A percentile compares a stretch with the other conserved stretches of the same genome.
These are phyloP conservation scores for Microbotryum saponariae DNA, from an alignment of 1,284 basidiomycete genomes.

Conservation along the genomic window DNA sequence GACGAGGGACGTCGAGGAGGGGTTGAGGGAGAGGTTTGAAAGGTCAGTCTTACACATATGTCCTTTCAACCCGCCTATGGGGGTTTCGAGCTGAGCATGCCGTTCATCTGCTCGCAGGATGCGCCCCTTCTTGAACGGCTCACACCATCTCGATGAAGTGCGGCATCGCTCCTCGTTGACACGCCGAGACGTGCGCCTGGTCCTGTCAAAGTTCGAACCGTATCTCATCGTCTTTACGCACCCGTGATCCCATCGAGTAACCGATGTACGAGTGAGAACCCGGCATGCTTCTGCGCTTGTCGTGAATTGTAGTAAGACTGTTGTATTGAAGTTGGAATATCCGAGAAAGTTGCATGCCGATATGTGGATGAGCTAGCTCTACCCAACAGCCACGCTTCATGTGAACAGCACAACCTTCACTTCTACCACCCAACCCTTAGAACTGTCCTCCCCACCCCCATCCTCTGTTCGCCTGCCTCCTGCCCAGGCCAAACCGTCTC, in stretches of 20 bases:
- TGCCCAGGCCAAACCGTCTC: slow-evolving; percentile 47
- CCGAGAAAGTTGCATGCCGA: too few relatives aligned
- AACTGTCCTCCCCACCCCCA: slow-evolving; percentile 40
- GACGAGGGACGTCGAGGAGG: slow-evolving; percentile 62
- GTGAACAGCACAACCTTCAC: too few relatives aligned
- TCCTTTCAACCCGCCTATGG: neutral
- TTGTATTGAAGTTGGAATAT: too few relatives aligned
- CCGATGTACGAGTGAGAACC: too few relatives aligned
- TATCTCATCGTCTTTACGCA: slow-evolving; percentile 31
- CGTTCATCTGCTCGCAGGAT: slow-evolving; percentile 12
- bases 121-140: slow-evolving; percentile 53
- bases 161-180: slow-evolving; percentile 30
- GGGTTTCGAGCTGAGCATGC: neutral
- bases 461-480: slow-evolving; percentile 50
- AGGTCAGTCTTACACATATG: slow-evolving; percentile 1
- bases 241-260: neutral
- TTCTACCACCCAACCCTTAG: slow-evolving; percentile 30
- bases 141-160: slow-evolving; percentile 38
- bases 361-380: too few relatives aligned
- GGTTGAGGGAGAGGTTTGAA: slow-evolving; percentile 24
- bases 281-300: too few relatives aligned
- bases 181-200: slow-evolving; percentile 23
- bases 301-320: too few relatives aligned
- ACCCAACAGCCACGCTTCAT: too few relatives aligned
- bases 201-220: slow-evolving; percentile 28